Evolutionary conservation across 1,284 basidiomycete genomes (phyloP).

Genomic region (Stygiomarasmius scandens): DNA sequence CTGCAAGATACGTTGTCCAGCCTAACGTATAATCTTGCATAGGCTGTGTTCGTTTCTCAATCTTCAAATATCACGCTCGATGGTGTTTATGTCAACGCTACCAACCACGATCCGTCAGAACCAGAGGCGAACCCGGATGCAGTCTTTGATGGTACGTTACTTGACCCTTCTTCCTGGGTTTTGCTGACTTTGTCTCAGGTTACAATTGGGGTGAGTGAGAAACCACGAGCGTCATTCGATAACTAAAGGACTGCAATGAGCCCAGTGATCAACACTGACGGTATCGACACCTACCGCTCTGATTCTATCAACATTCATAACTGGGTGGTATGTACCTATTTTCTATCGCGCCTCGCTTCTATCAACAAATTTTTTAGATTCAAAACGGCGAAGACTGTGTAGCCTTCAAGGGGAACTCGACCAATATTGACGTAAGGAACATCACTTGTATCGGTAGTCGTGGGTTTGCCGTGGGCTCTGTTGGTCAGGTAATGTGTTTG

Average conservation of each 20-base stretch:
- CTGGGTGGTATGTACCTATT: constrained; percentile 26
- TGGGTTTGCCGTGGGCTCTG: neutral
- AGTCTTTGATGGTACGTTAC: neutral
- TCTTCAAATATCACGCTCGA: neutral
- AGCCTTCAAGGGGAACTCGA: constrained; percentile 37
- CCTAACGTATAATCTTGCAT: too few relatives aligned
- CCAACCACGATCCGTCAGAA: neutral
- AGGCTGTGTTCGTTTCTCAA: neutral
- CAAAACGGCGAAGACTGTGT: constrained; percentile 21
- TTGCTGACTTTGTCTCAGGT: neutral
- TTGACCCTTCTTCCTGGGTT: neutral
- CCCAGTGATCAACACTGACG: constrained; percentile 36
- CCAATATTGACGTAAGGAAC: constrained; percentile 26
- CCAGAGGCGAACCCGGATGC: neutral
- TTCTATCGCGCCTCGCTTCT: neutral
- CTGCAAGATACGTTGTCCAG: too few relatives aligned
- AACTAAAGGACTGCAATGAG: too few relatives aligned
- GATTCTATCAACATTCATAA: constrained; percentile 35
- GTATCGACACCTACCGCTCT: constrained; percentile 34
- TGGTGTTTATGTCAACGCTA: neutral
- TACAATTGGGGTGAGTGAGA: neutral
- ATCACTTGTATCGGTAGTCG: neutral
- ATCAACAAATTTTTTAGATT: neutral
- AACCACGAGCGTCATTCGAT: neutral
- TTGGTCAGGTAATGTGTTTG: neutral